Evolutionary conservation across 495 filamentous ascomycete genomes (phyloP).

Genomic region (Penicillium paradoxum): DNA sequence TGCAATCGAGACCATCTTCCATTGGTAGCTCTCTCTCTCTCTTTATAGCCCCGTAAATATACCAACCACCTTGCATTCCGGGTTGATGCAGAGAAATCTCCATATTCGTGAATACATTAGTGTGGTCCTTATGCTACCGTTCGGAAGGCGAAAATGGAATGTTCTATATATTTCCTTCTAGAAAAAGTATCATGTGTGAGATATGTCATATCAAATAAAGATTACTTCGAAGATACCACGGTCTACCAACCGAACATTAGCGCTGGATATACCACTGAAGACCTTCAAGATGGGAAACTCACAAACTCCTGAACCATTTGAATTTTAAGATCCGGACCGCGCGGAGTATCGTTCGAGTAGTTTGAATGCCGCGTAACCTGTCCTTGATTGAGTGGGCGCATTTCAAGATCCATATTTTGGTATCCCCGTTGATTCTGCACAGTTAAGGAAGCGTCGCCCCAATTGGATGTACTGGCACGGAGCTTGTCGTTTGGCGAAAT

Average conservation of each 20-base stretch:
- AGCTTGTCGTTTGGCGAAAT: background rate
- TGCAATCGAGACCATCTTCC: too few relatives aligned
- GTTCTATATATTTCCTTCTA: too few relatives aligned
- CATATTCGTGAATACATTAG: too few relatives aligned
- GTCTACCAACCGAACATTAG: background rate
- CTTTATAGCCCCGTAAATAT: too few relatives aligned
- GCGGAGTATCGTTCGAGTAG: background rate
- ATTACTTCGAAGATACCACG: background rate
- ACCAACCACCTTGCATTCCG: too few relatives aligned
- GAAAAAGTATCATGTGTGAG: too few relatives aligned
- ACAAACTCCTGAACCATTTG: slow-evolving; percentile 19
- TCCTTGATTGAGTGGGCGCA: background rate
- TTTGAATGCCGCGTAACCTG: background rate
- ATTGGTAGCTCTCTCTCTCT: too few relatives aligned
- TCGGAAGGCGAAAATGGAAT: too few relatives aligned
- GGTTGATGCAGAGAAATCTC: too few relatives aligned
- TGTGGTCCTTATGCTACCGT: too few relatives aligned
- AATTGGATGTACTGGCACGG: background rate
- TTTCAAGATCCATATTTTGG: slow-evolving; percentile 8
- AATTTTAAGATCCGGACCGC: slow-evolving; percentile 7
- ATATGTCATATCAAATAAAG: too few relatives aligned
- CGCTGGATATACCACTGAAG: background rate
- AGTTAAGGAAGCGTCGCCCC: slow-evolving; percentile 8
- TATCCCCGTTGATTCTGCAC: background rate
- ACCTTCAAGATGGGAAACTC: background rate